Conservation (phyloP, 208 protist genomes). For the Crithidia thermophila region DNA sequence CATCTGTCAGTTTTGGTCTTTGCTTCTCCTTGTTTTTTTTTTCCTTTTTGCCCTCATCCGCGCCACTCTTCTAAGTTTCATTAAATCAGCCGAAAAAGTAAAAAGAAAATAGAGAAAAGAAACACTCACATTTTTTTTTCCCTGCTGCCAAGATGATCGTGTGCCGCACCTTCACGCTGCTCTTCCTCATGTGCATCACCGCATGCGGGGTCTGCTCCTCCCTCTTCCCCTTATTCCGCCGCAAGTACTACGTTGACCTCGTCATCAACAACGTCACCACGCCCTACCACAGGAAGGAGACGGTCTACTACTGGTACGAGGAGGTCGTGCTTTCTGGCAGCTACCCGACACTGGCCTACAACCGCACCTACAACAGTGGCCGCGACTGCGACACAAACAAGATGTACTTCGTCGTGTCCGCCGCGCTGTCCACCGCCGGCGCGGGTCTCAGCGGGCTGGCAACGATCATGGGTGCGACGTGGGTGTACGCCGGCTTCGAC, state of each 20-base stretch:
- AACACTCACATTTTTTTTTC: not conserved
- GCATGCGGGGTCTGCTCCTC: conserved; percentile 24
- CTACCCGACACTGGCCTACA: not conserved
- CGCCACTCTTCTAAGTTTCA: not conserved
- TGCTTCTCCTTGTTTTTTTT: not conserved
- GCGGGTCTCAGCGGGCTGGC: conserved; percentile 17
- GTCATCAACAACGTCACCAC: not conserved
- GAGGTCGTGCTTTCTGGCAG: not conserved
- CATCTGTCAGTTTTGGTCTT: too few relatives aligned
- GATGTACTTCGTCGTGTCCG: conserved; percentile 12
- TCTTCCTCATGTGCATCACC: conserved; percentile 15
- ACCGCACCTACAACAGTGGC: conserved; percentile 7
- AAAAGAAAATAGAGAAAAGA: not conserved
- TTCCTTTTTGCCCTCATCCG: not conserved
- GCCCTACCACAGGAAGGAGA: not conserved
- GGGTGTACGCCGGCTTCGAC: conserved; percentile 29
- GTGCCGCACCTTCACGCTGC: conserved; percentile 13
- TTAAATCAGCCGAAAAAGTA: not conserved
- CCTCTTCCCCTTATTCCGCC: conserved; percentile 23
- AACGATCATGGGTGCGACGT: conserved; percentile 19
- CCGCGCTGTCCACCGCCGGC: conserved; percentile 26
- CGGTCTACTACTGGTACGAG: conserved; percentile 29
- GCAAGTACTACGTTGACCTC: not conserved
- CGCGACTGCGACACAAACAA: conserved; percentile 6
- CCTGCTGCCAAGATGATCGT: conserved; percentile 12